Percentiles rank a stretch among this genome's conserved stretches.
phyloP scores from a whole-genome alignment of 257 asterid genomes.

The Forsythia suspensa region DNA sequence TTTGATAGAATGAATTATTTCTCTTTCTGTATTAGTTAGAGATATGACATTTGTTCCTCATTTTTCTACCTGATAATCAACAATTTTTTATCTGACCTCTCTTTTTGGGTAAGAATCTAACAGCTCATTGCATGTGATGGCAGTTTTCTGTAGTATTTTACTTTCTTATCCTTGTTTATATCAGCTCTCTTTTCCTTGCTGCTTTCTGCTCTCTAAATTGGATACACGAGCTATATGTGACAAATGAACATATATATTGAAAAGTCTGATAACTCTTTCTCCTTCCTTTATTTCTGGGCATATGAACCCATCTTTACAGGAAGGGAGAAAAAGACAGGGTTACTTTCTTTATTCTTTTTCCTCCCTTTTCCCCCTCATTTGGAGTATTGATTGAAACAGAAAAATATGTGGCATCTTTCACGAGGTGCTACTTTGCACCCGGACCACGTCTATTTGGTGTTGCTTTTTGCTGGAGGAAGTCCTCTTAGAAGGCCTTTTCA shows the following conservation, averaged over 20 bases:
- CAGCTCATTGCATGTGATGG: neutral
- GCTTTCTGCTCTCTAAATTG: neutral
- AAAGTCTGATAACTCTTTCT: neutral
- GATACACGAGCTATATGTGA: neutral
- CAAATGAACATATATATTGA: neutral
- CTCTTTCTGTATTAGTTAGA: neutral
- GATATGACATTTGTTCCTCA: neutral
- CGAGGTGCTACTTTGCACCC: neutral
- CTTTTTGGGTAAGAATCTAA: neutral
- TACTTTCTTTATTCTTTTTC: neutral
- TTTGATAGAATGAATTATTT: neutral
- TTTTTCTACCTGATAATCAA: neutral
- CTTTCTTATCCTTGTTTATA: neutral
- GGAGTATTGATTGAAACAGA: neutral
- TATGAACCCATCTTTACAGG: neutral
- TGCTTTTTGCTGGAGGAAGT: neutral
- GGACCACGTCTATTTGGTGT: neutral
- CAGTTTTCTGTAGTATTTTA: neutral
- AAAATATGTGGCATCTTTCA: neutral
- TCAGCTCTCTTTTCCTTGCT: neutral
- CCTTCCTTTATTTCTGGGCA: neutral
- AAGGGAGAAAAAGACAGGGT: neutral
- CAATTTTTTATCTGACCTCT: neutral
- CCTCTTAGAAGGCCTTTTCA: neutral
- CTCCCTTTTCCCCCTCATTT: neutral